These are phyloP conservation scores for Borealophlyctis nickersoniae DNA, from an alignment of 192 early-diverging fungal species.

Conservation along the genomic window DNA sequence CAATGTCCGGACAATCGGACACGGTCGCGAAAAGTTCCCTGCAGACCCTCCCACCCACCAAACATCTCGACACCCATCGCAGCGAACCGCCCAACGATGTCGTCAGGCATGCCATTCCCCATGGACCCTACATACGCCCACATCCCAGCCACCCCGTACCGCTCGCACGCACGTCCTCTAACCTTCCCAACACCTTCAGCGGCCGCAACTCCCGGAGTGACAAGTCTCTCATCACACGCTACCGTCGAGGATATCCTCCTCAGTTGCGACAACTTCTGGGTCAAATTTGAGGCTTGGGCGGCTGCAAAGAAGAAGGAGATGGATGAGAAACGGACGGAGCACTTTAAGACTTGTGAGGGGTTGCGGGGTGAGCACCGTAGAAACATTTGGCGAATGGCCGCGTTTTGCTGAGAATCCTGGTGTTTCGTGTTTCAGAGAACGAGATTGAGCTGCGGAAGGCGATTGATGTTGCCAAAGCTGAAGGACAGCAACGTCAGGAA, in stretches of 20 bases:
- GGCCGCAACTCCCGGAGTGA: neutral
- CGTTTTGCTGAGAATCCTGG: neutral
- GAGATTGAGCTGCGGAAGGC: too few species aligned
- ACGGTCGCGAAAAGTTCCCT: too few species aligned
- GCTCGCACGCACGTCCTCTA: neutral
- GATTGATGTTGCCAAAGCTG: too few species aligned
- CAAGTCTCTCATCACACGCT: neutral
- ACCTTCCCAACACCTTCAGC: neutral
- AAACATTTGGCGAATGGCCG: neutral
- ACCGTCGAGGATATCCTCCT: constrained; percentile 4
- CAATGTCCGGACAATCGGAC: too few species aligned
- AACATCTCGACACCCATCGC: neutral
- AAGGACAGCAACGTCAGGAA: too few species aligned
- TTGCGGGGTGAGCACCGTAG: constrained; percentile 5
- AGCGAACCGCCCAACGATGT: neutral
- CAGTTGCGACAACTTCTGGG: constrained; percentile 12
- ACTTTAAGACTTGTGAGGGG: constrained; percentile 2
- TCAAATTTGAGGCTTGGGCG: constrained; percentile 21
- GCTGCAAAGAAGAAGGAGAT: constrained; percentile 9
- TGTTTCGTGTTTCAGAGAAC: neutral
- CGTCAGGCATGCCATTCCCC: too few species aligned
- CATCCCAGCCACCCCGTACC: neutral
- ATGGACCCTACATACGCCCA: neutral
- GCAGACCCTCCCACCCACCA: neutral
- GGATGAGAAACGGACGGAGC: constrained; percentile 4